A percentile compares a stretch with the other conserved stretches of the same genome.
phyloP scores from a whole-genome alignment of 1,139 yeast genomes.

The Sugiyamaella castrensis region DNA sequence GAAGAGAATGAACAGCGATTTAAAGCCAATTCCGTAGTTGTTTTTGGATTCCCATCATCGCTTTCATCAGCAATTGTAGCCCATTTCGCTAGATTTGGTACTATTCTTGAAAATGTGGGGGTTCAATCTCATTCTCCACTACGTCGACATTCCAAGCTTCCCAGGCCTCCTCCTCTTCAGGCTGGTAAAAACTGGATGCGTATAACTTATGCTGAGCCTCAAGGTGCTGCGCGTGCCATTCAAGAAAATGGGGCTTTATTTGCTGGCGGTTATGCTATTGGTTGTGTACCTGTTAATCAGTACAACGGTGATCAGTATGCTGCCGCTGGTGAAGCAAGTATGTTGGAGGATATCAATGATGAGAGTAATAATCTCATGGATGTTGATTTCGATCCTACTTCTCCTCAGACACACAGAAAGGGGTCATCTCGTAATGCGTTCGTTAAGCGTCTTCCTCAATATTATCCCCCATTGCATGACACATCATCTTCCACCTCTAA shows the following conservation, averaged over 20 bases:
- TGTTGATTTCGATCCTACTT: slow-evolving; percentile 11
- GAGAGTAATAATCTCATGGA: slow-evolving; percentile 28
- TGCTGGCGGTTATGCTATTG: slow-evolving; percentile 61
- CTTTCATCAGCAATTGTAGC: slow-evolving; percentile 64
- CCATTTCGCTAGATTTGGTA: slow-evolving; percentile 79
- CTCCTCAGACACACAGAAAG: not conserved
- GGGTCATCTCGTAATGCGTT: not conserved
- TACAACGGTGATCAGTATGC: slow-evolving; percentile 25
- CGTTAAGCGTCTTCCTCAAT: not conserved
- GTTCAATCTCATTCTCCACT: slow-evolving; percentile 22
- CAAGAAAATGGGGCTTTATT: slow-evolving; percentile 75
- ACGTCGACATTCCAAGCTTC: slow-evolving; percentile 19
- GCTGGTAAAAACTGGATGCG: slow-evolving; percentile 89
- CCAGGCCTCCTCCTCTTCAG: slow-evolving; percentile 62
- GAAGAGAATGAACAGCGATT: not conserved
- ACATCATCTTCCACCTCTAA: slow-evolving; percentile 3
- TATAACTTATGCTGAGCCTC: slow-evolving; percentile 71
- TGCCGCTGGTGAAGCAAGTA: slow-evolving; percentile 23
- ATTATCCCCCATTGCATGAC: not conserved
- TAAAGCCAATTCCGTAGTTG: slow-evolving; percentile 58
- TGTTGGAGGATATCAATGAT: slow-evolving; percentile 42
- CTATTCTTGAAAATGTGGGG: slow-evolving; percentile 69
- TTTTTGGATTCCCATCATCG: slow-evolving; percentile 85
- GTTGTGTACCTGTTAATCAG: slow-evolving; percentile 66
- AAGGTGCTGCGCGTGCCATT: slow-evolving; percentile 77